These are phyloP conservation scores for Rosa multiflora DNA, from an alignment of 306 rosid species.

Conservation along the genomic window DNA sequence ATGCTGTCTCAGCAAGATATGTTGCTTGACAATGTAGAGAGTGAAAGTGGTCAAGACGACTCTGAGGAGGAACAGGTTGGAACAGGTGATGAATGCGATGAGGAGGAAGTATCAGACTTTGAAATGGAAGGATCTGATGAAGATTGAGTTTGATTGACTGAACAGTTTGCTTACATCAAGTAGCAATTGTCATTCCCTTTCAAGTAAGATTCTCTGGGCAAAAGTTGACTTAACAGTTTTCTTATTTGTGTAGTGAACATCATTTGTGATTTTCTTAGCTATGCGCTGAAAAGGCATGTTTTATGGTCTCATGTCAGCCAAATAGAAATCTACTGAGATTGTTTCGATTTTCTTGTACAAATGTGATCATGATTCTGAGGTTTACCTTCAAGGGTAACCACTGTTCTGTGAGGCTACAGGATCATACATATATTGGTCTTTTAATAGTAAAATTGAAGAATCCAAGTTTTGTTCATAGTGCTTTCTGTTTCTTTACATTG, in stretches of 20 bases:
- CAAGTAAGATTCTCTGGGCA: slow-evolving; percentile 29
- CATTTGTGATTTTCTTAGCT: neutral
- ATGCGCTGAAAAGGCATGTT: neutral
- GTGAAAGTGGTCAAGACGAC: slow-evolving; percentile 35
- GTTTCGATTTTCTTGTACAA: neutral
- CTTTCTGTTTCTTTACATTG: neutral
- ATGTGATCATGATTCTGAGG: slow-evolving; percentile 11
- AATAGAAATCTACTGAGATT: neutral
- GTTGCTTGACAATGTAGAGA: slow-evolving; percentile 24
- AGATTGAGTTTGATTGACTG: slow-evolving; percentile 25
- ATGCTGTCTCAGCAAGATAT: slow-evolving; percentile 37
- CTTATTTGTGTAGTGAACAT: neutral
- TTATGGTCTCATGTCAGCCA: neutral
- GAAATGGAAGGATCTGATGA: slow-evolving; percentile 35
- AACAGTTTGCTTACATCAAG: slow-evolving; percentile 13
- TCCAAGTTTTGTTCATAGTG: slow-evolving; percentile 1
- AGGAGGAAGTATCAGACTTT: slow-evolving; percentile 23
- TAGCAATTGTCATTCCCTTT: neutral
- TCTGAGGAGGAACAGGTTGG: slow-evolving; percentile 41
- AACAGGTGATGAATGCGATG: slow-evolving; percentile 22
- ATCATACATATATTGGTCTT: slow-evolving; percentile 2
- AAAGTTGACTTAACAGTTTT: neutral
- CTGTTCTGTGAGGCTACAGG: neutral
- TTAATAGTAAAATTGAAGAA: neutral
- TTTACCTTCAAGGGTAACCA: neutral